Evolutionary conservation across 176 grass and related monocot genomes (phyloP).

Genomic region (Oryza glaberrima): DNA sequence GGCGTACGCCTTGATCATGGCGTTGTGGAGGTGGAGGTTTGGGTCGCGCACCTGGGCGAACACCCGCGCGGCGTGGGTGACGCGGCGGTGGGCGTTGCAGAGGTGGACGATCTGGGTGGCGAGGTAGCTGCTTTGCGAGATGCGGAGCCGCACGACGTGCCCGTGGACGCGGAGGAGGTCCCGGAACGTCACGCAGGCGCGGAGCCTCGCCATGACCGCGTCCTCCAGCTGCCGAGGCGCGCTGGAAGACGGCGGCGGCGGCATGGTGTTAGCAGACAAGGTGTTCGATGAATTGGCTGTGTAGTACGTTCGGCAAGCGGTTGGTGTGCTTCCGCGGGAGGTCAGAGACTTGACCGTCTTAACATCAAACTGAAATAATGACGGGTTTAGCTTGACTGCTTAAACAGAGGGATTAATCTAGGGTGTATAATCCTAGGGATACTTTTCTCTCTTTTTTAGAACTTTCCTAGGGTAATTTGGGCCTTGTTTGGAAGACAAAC

Average conservation of each 20-base stretch:
- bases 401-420: neutral
- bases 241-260: slow-evolving; percentile 8
- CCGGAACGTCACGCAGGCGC: slow-evolving; percentile 43
- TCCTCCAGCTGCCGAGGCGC: slow-evolving; percentile 53
- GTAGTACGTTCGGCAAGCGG: neutral
- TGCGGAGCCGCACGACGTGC: slow-evolving; percentile 37
- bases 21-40: slow-evolving; percentile 60
- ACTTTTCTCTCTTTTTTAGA: neutral
- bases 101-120: slow-evolving; percentile 63
- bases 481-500: neutral
- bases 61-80: slow-evolving; percentile 54
- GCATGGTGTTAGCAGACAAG: slow-evolving; percentile 27
- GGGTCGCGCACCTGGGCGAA: slow-evolving; percentile 52
- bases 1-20: slow-evolving; percentile 69
- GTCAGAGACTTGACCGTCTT: neutral
- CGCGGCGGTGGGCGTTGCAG: slow-evolving; percentile 53
- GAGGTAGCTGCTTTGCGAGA: slow-evolving; percentile 65
- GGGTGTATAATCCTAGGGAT: neutral
- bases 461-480: neutral
- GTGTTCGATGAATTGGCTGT: slow-evolving; percentile 12
- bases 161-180: slow-evolving; percentile 56
- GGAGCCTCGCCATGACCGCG: slow-evolving; percentile 41
- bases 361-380: neutral
- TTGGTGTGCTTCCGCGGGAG: slow-evolving; percentile 2
- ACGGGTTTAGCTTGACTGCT: neutral